These are phyloP conservation scores for Crithidia acanthocephali DNA, from an alignment of 208 protist species.

Conservation along the genomic window DNA sequence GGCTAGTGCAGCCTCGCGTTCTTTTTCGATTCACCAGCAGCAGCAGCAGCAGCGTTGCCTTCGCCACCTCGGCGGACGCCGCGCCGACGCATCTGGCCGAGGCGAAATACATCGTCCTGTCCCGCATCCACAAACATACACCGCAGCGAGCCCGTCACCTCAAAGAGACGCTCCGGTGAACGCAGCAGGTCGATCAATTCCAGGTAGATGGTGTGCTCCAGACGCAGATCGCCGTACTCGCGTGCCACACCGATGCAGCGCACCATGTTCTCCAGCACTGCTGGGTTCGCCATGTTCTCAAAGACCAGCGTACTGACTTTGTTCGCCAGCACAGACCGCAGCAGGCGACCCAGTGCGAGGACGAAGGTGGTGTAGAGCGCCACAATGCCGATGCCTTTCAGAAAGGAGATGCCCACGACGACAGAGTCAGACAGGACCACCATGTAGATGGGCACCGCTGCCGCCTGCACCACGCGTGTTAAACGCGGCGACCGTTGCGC, in stretches of 20 bases:
- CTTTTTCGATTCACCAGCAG: neutral
- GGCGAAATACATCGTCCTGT: constrained; percentile 22
- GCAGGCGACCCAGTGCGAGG: constrained; percentile 67
- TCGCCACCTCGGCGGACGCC: constrained; percentile 2
- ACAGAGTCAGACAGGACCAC: constrained; percentile 65
- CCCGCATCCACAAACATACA: constrained; percentile 29
- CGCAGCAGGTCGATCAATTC: constrained; percentile 80
- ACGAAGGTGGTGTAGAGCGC: constrained; percentile 89
- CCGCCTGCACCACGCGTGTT: neutral
- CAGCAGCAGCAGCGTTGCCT: neutral
- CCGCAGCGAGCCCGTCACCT: constrained; percentile 56
- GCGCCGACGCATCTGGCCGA: constrained; percentile 20
- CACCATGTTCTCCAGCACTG: constrained; percentile 55
- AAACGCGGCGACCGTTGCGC: neutral
- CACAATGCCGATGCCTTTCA: constrained; percentile 73
- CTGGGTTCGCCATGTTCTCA: constrained; percentile 65
- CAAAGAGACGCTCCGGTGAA: constrained; percentile 62
- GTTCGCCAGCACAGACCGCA: constrained; percentile 64
- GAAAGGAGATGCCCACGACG: constrained; percentile 53
- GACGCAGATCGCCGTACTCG: constrained; percentile 61
- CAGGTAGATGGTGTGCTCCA: constrained; percentile 81
- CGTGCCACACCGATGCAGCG: constrained; percentile 56
- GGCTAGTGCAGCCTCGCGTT: neutral
- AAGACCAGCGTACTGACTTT: constrained; percentile 49
- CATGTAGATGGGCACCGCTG: constrained; percentile 44